A percentile compares a stretch with the other conserved stretches of the same genome.
Evolutionary conservation across 2,329 filamentous ascomycete species (phyloP).

Genomic region (Arthroderma sp.): DNA sequence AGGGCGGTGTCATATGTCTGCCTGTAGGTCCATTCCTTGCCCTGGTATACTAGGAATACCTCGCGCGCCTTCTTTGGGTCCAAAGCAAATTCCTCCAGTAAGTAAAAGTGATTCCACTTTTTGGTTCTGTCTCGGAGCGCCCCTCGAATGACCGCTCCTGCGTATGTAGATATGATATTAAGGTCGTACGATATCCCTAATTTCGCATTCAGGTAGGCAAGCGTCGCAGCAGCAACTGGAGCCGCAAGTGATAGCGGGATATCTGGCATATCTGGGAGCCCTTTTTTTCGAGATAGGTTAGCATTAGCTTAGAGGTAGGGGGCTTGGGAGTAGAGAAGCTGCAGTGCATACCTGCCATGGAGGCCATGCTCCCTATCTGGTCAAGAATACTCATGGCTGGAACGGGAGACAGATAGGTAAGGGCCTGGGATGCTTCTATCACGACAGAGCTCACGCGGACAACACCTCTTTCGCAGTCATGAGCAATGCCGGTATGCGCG

Average conservation of each 20-base stretch:
- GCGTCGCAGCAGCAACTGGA: slow-evolving; percentile 51
- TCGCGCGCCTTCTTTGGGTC: slow-evolving; percentile 40
- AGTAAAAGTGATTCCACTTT: slow-evolving; percentile 61
- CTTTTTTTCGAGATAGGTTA: neutral
- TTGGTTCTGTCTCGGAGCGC: slow-evolving; percentile 44
- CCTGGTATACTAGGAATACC: slow-evolving; percentile 54
- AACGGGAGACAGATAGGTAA: neutral
- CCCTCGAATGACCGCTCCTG: slow-evolving; percentile 37
- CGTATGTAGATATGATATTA: slow-evolving; percentile 44
- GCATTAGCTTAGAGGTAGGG: neutral
- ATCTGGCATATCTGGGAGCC: neutral
- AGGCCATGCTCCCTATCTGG: neutral
- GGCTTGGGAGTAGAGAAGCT: neutral
- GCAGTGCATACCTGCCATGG: neutral
- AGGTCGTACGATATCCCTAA: slow-evolving; percentile 55
- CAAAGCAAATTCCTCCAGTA: slow-evolving; percentile 55
- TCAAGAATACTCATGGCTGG: neutral
- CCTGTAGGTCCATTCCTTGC: slow-evolving; percentile 60
- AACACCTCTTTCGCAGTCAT: too few relatives aligned
- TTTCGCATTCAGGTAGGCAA: slow-evolving; percentile 70
- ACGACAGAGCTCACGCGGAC: too few relatives aligned
- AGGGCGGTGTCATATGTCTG: slow-evolving; percentile 59
- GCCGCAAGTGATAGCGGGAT: slow-evolving; percentile 32
- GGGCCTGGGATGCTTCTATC: neutral
- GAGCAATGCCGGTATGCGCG: too few relatives aligned